Conservation (phyloP, 345 rosid species). For the Alliaria petiolata region DNA sequence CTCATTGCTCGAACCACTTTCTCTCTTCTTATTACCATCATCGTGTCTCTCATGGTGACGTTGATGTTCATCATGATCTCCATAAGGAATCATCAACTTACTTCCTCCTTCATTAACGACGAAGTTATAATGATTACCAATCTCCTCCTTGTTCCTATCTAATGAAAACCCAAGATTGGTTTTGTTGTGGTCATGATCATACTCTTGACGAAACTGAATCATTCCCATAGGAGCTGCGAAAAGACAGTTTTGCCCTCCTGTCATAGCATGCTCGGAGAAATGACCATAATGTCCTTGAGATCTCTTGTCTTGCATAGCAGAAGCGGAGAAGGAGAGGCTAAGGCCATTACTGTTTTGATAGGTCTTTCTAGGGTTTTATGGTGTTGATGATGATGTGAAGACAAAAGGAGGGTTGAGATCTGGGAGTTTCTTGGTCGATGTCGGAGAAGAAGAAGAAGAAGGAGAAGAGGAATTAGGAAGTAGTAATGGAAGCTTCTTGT, state of each 20-base stretch:
- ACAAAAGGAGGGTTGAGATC: conserved; percentile 32
- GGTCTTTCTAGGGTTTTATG: conserved; percentile 29
- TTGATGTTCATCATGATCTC: conserved; percentile 11
- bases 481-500: conserved; percentile 27
- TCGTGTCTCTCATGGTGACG: conserved; percentile 22
- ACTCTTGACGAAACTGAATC: conserved; percentile 32
- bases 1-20: conserved; percentile 36
- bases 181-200: conserved; percentile 17
- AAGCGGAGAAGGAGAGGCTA: conserved; percentile 22
- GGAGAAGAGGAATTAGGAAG: conserved; percentile 16
- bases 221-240: conserved; percentile 28
- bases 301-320: conserved; percentile 8
- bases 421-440: conserved; percentile 26
- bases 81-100: conserved; percentile 25
- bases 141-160: conserved; percentile 10
- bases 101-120: conserved; percentile 22
- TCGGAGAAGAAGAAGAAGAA: not conserved
- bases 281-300: conserved; percentile 16
- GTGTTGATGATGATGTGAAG: conserved; percentile 21
- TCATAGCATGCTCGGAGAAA: not conserved
- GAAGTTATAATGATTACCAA: not conserved
- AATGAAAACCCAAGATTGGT: conserved; percentile 20
- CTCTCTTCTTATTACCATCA: conserved; percentile 33
- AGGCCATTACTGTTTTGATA: conserved; percentile 11
- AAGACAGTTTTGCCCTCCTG: conserved; percentile 24